Base-by-base conservation (phyloP, 768 basidiomycete genomes). In the Amanita thiersii region DNA sequence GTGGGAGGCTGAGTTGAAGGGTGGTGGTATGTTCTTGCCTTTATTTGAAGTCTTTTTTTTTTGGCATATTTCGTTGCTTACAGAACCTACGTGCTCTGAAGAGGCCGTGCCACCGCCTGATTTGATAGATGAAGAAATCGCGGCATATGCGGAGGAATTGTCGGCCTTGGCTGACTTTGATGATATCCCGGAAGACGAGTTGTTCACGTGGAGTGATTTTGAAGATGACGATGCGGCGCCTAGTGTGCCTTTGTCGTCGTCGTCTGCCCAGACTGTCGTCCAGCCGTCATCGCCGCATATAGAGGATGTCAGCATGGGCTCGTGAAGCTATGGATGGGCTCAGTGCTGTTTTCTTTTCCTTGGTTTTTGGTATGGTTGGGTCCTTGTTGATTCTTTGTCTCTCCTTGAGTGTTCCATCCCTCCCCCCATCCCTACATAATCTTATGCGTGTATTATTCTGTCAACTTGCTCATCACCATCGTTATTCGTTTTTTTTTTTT, bases 1-100 rank as follows among this genome's bases (percentile, higher is more conserved):
- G n/a, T 85, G 81, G 82, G 82, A 84, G 55, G 50, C 58, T 20
- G 75, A 75, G 33, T 52, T 83, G 3, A 53, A 51, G 49, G 69
- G 80, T 29, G 15, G 34, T 28, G 33, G 33, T 30, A 6, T 4
- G 25, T 37, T 43, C 6, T 6, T 21, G 10, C 8, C 12, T 25
- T 4, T 19, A 5, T 3, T 69, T 43, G 43, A 30, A 12, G 59
- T 42, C 28, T 20, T 31, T 15, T 25, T 2, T 44, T 37, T 39
- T 38, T 26, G 20, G n/a, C 8, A 3, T 12, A 21, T 23, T 10
- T 30, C n/a, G 17, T n/a, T n/a, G 9, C 31, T 11, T 26, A 19
- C 34, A 23, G 25, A 24, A 23, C 38, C 21, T 18, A 30, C 14
- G 33, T n/a, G 36, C 31, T 43, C 31, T 8, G 50, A 61, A 36